Evolutionary conservation across 2,329 filamentous ascomycete genomes (phyloP), one percentile per base, ranked within the genome.

Genomic region (Botrytis fragariae): DNA sequence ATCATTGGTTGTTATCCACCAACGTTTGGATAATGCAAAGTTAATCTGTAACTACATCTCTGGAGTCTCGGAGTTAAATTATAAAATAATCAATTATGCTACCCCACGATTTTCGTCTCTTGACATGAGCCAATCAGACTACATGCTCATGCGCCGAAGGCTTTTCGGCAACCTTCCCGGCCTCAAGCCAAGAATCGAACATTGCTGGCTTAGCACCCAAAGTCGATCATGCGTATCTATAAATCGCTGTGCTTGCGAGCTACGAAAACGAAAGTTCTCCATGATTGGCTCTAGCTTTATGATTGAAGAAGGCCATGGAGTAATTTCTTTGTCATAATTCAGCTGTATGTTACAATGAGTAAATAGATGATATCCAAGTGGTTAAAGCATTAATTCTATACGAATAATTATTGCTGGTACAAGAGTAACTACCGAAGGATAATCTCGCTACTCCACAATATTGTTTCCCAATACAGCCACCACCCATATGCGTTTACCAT

Each of bases 381-480:
- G 64, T 32, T 39, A 68, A 54, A 68, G 25, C 45, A 39, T 68
- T 39, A 29, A 25, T 39, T 68, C 45, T 39, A 54, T 39, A 51
- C 45, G 32, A 54, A 67, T 14, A 54, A 54, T 54, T 29, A 54
- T 37, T 39, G 45, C 32, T 65, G 25, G 12, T 67, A 68, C 61
- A 42, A 44, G 25, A 44, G 61, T 64, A 32, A 68, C 35, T 54
- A 54, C 22, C 35, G 35, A 54, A 42, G 25, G 45, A 54, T 54
- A 54, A 54, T 39, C 45, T 54, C 45, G 45, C 32, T 12, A 54
- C 64, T 68, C 64, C 35, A 68, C 64, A 39, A 37, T 39, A 54
- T 68, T 45, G 61, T 64, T 63, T 64, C 61, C 61, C 29, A 54
- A 68, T 20, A 54, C 45, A 68, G 45, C 8, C 35, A 37, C 32